phyloP scores from a whole-genome alignment of 1,284 basidiomycete genomes.

The Kwoniella shivajii region DNA sequence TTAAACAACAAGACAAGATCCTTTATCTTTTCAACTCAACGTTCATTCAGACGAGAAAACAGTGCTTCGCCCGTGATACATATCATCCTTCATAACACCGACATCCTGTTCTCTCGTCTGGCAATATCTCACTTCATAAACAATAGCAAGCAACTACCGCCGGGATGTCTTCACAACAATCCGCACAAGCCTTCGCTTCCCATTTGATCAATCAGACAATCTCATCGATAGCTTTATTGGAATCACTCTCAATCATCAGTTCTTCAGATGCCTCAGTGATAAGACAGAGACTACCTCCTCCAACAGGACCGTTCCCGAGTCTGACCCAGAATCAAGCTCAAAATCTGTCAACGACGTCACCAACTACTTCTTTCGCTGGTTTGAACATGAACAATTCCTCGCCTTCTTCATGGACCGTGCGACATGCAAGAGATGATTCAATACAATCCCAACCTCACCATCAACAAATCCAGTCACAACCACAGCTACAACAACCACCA shows the following conservation, averaged over 20 bases:
- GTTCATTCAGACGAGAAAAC: not conserved
- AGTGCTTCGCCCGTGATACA: too few species aligned
- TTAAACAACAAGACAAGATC: not conserved
- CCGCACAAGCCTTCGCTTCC: conserved; percentile 39
- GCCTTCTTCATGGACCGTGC: conserved; percentile 18
- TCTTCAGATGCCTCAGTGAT: conserved; percentile 40
- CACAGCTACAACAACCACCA: not conserved
- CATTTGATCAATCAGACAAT: conserved; percentile 49
- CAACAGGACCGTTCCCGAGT: conserved; percentile 39
- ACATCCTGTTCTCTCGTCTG: not conserved
- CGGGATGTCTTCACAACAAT: conserved; percentile 16
- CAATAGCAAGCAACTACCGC: not conserved
- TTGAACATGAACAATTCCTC: conserved; percentile 13
- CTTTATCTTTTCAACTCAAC: conserved; percentile 1
- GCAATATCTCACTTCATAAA: not conserved
- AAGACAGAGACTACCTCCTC: conserved; percentile 40
- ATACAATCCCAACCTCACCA: not conserved
- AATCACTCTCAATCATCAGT: conserved; percentile 38
- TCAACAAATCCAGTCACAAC: not conserved
- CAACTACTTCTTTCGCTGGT: conserved; percentile 13
- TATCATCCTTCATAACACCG: not conserved
- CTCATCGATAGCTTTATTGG: conserved; percentile 40
- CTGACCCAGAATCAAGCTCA: conserved; percentile 13
- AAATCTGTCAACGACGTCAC: not conserved
- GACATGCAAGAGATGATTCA: conserved; percentile 15